Base-by-base conservation (phyloP, 73 alveolate genomes). In the Loxodes magnus region DNA sequence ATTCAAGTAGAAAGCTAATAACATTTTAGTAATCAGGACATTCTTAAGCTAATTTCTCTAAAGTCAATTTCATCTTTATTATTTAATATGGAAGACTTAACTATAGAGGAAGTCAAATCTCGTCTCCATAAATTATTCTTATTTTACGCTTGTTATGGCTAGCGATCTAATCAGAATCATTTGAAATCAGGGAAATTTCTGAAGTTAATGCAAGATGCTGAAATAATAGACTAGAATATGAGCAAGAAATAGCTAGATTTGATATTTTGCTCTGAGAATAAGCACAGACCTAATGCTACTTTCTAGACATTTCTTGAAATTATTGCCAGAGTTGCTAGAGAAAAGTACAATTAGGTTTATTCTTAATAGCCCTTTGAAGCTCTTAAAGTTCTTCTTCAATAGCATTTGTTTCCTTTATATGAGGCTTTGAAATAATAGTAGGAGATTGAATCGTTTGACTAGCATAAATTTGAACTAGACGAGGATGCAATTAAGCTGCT, bases 91-190 rank as follows among this genome's bases (percentile, higher is more conserved):
- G n/a, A n/a, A n/a, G n/a, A n/a, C n/a, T n/a, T n/a, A n/a, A n/a
- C n/a, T n/a, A n/a, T n/a, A n/a, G n/a, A n/a, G n/a, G n/a, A n/a
- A n/a, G n/a, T n/a, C n/a, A n/a, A n/a, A n/a, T n/a, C n/a, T n/a
- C n/a, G n/a, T n/a, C n/a, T n/a, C n/a, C n/a, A n/a, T n/a, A n/a
- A n/a, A n/a, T n/a, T n/a, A n/a, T n/a, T n/a, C n/a, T n/a, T n/a
- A n/a, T n/a, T 63, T 33, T 71, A 71, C 35, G 36, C 86, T 2
- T 34, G 68, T 22, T 71, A 23, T 35, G 86, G 86, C 17, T 77
- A 71, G 26, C 30, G 86, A 24, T 49, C 64, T 24, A 71, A 71
- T 35, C 43, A 54, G 46, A 42, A 43, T 35, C 26, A 59, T 36
- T 22, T 76, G 16, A 64, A 64, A 24, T 35, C 70, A 3, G 24